A percentile compares a stretch with the other conserved stretches of the same genome.
phyloP scores from a whole-genome alignment of 192 early-diverging fungal genomes.

The Lobosporangium transversale region DNA sequence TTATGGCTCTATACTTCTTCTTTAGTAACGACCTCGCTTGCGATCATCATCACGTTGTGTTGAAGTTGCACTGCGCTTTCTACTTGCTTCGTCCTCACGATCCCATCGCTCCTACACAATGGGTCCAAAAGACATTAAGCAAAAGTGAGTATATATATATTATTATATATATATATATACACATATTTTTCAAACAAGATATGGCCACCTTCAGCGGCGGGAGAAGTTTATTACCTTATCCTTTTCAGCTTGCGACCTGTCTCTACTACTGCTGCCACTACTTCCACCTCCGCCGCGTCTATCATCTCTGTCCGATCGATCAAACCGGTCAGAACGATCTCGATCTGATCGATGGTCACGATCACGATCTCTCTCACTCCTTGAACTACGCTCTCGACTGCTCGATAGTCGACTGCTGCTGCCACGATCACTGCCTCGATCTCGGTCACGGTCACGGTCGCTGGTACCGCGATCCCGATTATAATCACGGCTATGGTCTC shows the following conservation, averaged over 20 bases:
- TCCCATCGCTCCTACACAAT: conserved; percentile 55
- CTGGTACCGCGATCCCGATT: conserved; percentile 25
- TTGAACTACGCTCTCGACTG: conserved; percentile 38
- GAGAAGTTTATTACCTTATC: conserved; percentile 34
- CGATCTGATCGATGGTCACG: conserved; percentile 41
- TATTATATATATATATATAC: too few relatives aligned
- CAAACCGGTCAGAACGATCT: conserved; percentile 26
- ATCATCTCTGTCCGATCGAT: too few relatives aligned
- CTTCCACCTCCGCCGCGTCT: too few relatives aligned
- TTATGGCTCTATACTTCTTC: too few relatives aligned
- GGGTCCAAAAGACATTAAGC: too few relatives aligned
- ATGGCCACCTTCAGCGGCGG: too few relatives aligned
- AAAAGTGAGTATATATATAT: too few relatives aligned
- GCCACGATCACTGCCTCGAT: conserved; percentile 20
- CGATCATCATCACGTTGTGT: conserved; percentile 44
- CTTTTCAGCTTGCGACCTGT: conserved; percentile 35
- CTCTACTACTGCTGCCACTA: conserved; percentile 19
- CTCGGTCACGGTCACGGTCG: conserved; percentile 22
- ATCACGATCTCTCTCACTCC: conserved; percentile 33
- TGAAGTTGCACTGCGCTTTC: conserved; percentile 36
- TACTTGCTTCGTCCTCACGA: conserved; percentile 42
- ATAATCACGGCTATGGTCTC: conserved; percentile 10
- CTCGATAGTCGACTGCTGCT: conserved; percentile 26
- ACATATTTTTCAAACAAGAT: too few relatives aligned
- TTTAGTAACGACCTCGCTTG: conserved; percentile 41